These are phyloP conservation scores for Aureobasidium subglaciale DNA, from an alignment of 2,329 filamentous ascomycete species.

Conservation along the genomic window DNA sequence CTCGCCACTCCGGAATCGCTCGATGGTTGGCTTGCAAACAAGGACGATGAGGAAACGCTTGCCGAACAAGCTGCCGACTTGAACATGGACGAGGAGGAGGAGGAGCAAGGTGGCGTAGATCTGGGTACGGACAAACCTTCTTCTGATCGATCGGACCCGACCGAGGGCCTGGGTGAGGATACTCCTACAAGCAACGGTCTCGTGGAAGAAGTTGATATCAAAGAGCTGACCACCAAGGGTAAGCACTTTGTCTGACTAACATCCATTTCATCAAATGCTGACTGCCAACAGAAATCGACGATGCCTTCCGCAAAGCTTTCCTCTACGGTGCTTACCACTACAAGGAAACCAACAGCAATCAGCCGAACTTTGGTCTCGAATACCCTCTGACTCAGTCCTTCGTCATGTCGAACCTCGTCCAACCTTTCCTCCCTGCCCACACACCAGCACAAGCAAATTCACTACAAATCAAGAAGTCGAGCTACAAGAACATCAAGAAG, in stretches of 20 bases:
- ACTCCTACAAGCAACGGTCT: constrained; percentile 26
- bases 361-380: constrained; percentile 48
- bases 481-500: constrained; percentile 63
- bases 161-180: constrained; percentile 14
- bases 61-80: constrained; percentile 36
- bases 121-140: constrained; percentile 26
- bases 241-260: constrained; percentile 15
- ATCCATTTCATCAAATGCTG: constrained; percentile 15
- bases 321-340: constrained; percentile 55
- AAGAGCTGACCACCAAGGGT: constrained; percentile 51
- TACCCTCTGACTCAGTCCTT: constrained; percentile 58
- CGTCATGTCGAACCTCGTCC: constrained; percentile 56
- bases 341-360: constrained; percentile 47
- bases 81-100: constrained; percentile 35
- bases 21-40: constrained; percentile 39
- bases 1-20: constrained; percentile 46
- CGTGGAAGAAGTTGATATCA: constrained; percentile 35
- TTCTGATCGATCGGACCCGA: neutral
- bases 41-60: constrained; percentile 29
- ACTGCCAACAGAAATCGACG: constrained; percentile 53
- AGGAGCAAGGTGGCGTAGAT: constrained; percentile 41
- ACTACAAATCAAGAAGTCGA: constrained; percentile 63
- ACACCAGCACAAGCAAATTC: constrained; percentile 49
- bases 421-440: constrained; percentile 58
- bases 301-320: constrained; percentile 58